These are phyloP conservation scores for Xylaria sp. DNA, from an alignment of 2,329 filamentous ascomycete genomes.

Conservation along the genomic window DNA sequence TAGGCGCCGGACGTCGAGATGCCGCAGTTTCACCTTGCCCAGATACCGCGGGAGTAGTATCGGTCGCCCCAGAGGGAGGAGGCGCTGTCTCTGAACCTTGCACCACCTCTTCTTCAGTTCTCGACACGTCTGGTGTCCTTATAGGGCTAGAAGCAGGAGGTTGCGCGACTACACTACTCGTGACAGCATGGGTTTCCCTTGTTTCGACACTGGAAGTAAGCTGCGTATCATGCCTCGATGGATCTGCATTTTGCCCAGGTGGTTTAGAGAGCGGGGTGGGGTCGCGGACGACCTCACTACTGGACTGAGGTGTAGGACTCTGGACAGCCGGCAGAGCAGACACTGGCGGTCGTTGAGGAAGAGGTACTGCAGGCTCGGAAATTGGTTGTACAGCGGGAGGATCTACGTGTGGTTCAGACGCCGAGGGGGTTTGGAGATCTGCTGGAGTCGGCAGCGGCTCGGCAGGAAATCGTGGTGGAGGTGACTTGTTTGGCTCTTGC, in stretches of 20 bases:
- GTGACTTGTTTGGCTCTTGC: not conserved
- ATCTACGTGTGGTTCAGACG: conserved; percentile 13
- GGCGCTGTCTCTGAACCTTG: conserved; percentile 37
- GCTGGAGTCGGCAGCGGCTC: conserved; percentile 21
- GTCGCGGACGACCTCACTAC: conserved; percentile 10
- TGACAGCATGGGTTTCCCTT: conserved; percentile 7
- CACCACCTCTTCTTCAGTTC: conserved; percentile 22
- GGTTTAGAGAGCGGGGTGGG: conserved; percentile 15
- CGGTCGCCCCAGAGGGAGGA: conserved; percentile 39
- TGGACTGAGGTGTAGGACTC: conserved; percentile 22
- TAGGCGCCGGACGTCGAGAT: conserved; percentile 34
- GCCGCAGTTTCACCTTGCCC: conserved; percentile 26
- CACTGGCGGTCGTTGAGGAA: conserved; percentile 15
- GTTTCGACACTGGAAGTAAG: conserved; percentile 23
- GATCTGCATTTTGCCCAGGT: conserved; percentile 30
- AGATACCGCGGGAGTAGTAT: conserved; percentile 35
- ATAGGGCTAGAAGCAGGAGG: conserved; percentile 14
- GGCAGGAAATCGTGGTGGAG: conserved; percentile 4
- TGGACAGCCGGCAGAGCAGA: conserved; percentile 21
- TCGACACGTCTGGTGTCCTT: conserved; percentile 29
- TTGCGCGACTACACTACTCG: not conserved
- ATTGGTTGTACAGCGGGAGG: conserved; percentile 5
- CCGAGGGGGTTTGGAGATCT: conserved; percentile 19
- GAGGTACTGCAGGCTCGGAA: conserved; percentile 23
- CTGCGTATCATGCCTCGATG: conserved; percentile 21